These are phyloP conservation scores for Nepenthes mirabilis DNA, from an alignment of 148 eudicot species.

Conservation along the genomic window DNA sequence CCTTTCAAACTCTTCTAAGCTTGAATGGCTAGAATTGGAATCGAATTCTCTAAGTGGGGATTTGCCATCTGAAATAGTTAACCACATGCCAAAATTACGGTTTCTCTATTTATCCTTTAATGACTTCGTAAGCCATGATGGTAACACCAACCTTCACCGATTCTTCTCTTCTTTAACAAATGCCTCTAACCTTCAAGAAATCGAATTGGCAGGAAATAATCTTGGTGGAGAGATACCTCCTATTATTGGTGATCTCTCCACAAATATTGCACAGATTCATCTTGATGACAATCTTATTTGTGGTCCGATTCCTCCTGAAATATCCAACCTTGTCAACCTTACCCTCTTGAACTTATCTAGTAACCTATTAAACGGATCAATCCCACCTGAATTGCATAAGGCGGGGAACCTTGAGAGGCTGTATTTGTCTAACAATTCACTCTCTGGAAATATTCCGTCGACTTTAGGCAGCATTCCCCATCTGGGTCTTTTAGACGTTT, in stretches of 20 bases:
- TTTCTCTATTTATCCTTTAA: constrained; percentile 63
- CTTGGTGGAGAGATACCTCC: constrained; percentile 48
- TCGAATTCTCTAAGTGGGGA: constrained; percentile 55
- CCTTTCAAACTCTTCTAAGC: constrained; percentile 49
- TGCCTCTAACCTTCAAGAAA: constrained; percentile 64
- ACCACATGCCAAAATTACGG: constrained; percentile 34
- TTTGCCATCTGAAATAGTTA: constrained; percentile 36
- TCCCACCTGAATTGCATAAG: constrained; percentile 36
- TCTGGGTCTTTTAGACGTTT: constrained; percentile 70
- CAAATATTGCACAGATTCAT: constrained; percentile 48
- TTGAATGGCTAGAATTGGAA: constrained; percentile 65
- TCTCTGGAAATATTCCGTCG: constrained; percentile 52
- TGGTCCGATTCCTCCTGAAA: constrained; percentile 61
- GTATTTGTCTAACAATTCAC: constrained; percentile 47
- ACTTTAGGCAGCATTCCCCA: constrained; percentile 50
- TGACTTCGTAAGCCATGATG: constrained; percentile 49
- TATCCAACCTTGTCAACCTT: constrained; percentile 55
- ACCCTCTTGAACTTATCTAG: constrained; percentile 64
- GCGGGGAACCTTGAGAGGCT: constrained; percentile 57
- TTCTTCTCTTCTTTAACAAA: constrained; percentile 55
- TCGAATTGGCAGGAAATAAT: constrained; percentile 61
- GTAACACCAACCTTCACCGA: constrained; percentile 50
- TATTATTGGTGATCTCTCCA: constrained; percentile 46
- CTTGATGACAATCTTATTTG: constrained; percentile 54
- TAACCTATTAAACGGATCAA: constrained; percentile 54